A percentile compares a stretch with the other conserved stretches of the same genome.
phyloP scores from a whole-genome alignment of 306 rosid species.

The Trifolium fragiferum region DNA sequence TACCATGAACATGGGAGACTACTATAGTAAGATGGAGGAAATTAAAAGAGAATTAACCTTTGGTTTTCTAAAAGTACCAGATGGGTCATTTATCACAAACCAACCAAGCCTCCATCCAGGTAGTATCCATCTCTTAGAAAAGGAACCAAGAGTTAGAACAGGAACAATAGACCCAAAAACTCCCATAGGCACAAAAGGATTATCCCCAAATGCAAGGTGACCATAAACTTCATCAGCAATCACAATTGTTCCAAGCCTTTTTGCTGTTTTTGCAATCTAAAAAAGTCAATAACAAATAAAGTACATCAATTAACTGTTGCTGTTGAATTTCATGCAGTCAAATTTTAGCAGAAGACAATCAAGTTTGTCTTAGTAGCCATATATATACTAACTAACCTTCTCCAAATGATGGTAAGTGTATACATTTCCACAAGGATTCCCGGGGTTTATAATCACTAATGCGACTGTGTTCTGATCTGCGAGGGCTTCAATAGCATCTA shows the following conservation, averaged over 20 bases:
- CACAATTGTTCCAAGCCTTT: slow-evolving; percentile 60
- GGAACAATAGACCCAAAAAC: slow-evolving; percentile 85
- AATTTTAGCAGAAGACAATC: not conserved
- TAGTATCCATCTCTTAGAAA: slow-evolving; percentile 96
- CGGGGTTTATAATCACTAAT: slow-evolving; percentile 84
- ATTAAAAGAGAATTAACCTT: slow-evolving; percentile 55
- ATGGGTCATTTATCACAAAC: slow-evolving; percentile 88
- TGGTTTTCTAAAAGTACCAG: slow-evolving; percentile 69
- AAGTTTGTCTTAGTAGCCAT: not conserved
- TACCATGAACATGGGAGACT: no score
- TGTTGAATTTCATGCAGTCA: slow-evolving; percentile 19
- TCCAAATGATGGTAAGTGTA: slow-evolving; percentile 77
- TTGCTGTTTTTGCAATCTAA: slow-evolving; percentile 84
- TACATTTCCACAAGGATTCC: slow-evolving; percentile 98
- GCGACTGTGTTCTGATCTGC: slow-evolving; percentile 89
- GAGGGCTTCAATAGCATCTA: slow-evolving; percentile 69
- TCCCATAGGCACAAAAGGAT: slow-evolving; percentile 96
- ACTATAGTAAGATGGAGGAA: no score
- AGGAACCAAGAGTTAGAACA: slow-evolving; percentile 90
- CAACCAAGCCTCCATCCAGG: slow-evolving; percentile 99
- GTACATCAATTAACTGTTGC: slow-evolving; percentile 21
- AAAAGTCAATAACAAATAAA: slow-evolving; percentile 27
- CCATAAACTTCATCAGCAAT: slow-evolving; percentile 99
- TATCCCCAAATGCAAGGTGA: slow-evolving; percentile 83
- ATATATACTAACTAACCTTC: slow-evolving; percentile 64